Conservation (phyloP, 257 asterid genomes). For the Ophiorrhiza pumila region DNA sequence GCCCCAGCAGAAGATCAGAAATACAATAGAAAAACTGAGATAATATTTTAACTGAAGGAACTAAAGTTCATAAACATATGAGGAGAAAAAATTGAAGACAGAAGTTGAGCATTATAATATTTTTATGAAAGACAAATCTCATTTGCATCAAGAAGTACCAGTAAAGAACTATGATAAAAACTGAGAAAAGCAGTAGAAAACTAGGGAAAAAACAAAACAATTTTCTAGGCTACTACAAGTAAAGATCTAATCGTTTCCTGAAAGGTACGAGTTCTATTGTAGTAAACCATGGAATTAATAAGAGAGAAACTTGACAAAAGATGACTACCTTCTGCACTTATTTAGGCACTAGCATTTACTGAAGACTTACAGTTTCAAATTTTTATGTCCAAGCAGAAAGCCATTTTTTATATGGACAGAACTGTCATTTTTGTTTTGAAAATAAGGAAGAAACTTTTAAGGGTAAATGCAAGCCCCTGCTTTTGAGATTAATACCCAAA, state of each 20-base stretch:
- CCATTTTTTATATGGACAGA: background rate
- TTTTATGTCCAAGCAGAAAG: background rate
- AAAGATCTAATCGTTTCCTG: background rate
- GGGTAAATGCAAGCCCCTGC: background rate
- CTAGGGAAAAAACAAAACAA: background rate
- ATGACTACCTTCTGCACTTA: background rate
- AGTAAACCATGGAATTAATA: background rate
- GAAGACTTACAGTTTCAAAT: background rate
- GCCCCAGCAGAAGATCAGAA: background rate
- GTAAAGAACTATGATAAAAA: background rate
- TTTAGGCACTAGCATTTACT: background rate
- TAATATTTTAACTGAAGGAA: background rate
- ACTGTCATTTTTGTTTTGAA: background rate
- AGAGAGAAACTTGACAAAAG: background rate
- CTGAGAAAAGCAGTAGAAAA: background rate
- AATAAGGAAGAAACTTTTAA: background rate
- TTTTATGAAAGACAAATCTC: background rate
- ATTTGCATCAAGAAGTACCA: background rate
- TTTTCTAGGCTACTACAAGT: background rate
- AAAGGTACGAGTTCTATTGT: background rate
- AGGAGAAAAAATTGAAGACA: background rate
- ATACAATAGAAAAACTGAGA: background rate
- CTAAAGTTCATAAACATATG: background rate
- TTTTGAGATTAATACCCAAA: background rate
- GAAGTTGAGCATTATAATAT: background rate